Percentiles rank a stretch among this genome's conserved stretches.
phyloP scores from a whole-genome alignment of 1,284 basidiomycete species.

The Agroathelia rolfsii region DNA sequence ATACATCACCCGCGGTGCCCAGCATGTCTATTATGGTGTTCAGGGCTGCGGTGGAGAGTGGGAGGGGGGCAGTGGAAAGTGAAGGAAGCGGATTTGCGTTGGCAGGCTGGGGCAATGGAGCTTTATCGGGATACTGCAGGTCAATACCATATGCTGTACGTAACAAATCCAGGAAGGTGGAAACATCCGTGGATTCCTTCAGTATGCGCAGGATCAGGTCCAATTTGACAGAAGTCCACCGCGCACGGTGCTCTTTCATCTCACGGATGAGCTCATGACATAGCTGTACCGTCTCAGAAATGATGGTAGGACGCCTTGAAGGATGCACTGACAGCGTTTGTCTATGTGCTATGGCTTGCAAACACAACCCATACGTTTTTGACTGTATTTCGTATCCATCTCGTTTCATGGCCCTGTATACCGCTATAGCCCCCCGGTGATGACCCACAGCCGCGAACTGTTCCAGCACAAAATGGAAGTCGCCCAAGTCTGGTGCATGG shows the following conservation, averaged over 20 bases:
- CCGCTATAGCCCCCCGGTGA: constrained; percentile 41
- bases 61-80: constrained; percentile 22
- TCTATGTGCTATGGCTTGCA: constrained; percentile 59
- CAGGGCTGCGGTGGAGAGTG: constrained; percentile 56
- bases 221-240: constrained; percentile 45
- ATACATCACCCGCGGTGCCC: constrained; percentile 45
- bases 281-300: constrained; percentile 32
- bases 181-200: constrained; percentile 47
- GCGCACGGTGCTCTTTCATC: constrained; percentile 39
- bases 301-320: constrained; percentile 21
- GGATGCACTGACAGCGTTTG: constrained; percentile 44
- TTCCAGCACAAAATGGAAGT: constrained; percentile 63
- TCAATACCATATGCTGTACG: constrained; percentile 65
- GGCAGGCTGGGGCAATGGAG: constrained; percentile 24
- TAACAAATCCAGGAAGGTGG: constrained; percentile 46
- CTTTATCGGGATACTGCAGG: constrained; percentile 56
- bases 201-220: constrained; percentile 59
- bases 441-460: constrained; percentile 69
- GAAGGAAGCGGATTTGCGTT: constrained; percentile 14
- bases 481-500: constrained; percentile 39
- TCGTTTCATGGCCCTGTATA: constrained; percentile 48
- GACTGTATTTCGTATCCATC: constrained; percentile 34
- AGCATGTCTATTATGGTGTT: constrained; percentile 65
- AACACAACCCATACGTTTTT: constrained; percentile 50
- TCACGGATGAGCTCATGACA: constrained; percentile 43